Percentiles rank a stretch among this genome's conserved stretches.
Conservation (phyloP, 371 early-diverging fungal genomes). For the Mucor ambiguus region DNA sequence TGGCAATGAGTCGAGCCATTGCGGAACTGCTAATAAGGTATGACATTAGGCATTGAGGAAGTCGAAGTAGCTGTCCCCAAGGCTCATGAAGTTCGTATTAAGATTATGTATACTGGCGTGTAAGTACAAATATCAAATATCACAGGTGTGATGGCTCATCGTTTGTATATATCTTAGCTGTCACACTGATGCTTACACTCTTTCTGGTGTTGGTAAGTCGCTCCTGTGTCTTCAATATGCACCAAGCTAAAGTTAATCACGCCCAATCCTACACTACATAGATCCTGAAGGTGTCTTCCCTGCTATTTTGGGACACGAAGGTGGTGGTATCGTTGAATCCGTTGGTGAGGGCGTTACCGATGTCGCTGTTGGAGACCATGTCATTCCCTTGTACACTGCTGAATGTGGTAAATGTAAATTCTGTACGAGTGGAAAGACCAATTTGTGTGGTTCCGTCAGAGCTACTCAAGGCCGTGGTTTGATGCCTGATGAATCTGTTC, state of each 20-base stretch:
- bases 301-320: slow-evolving; percentile 94
- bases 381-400: slow-evolving; percentile 93
- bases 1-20: neutral
- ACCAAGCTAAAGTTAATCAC: neutral
- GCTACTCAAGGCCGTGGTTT: slow-evolving; percentile 93
- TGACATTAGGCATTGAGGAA: slow-evolving; percentile 76
- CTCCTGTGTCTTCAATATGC: neutral
- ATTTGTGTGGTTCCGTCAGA: slow-evolving; percentile 90
- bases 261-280: slow-evolving; percentile 15
- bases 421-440: slow-evolving; percentile 95
- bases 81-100: slow-evolving; percentile 95
- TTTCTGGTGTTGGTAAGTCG: slow-evolving; percentile 78
- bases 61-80: slow-evolving; percentile 93
- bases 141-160: neutral
- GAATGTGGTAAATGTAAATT: slow-evolving; percentile 95
- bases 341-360: slow-evolving; percentile 96
- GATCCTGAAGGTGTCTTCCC: slow-evolving; percentile 93
- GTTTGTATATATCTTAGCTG: slow-evolving; percentile 46
- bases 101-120: slow-evolving; percentile 89
- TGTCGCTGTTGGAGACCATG: slow-evolving; percentile 90
- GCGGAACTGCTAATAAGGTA: neutral
- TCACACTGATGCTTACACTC: slow-evolving; percentile 94
- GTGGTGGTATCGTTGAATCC: slow-evolving; percentile 94
- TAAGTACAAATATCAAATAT: slow-evolving; percentile 37
- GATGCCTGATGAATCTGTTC: slow-evolving; percentile 94